These are phyloP conservation scores for Citrus australasica DNA, from an alignment of 345 rosid species.

Conservation along the genomic window DNA sequence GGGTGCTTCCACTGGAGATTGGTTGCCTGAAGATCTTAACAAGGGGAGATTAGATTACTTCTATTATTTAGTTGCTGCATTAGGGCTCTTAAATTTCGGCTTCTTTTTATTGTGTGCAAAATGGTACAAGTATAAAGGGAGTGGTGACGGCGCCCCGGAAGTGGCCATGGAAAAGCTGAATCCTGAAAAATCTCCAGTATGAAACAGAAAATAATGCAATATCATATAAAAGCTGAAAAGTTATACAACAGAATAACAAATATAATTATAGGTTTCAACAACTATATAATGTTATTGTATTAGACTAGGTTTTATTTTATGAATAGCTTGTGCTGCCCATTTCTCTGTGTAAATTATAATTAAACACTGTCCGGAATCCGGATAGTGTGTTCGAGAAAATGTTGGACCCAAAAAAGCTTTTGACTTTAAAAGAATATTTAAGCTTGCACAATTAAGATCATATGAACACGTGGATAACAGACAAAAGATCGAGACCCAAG, in stretches of 20 bases:
- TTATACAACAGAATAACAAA: no score
- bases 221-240: background rate
- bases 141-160: background rate
- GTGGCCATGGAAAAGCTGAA: background rate
- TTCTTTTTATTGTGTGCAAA: constrained; percentile 36
- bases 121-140: constrained; percentile 43
- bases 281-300: background rate
- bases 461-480: background rate
- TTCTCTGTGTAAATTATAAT: no score
- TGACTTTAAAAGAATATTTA: no score
- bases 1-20: constrained; percentile 26
- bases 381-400: no score
- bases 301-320: background rate
- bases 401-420: no score
- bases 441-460: no score
- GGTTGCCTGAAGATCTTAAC: constrained; percentile 55
- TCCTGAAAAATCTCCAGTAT: background rate
- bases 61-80: constrained; percentile 38
- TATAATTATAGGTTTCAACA: background rate
- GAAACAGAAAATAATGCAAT: background rate
- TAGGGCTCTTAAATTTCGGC: constrained; percentile 30
- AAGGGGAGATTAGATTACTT: constrained; percentile 45
- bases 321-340: background rate
- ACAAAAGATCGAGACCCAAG: background rate
- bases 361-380: no score